Percentiles rank a stretch among this genome's conserved stretches.
Conservation (phyloP, 805 yeast genomes). For the Sugiyamaella americana region DNA sequence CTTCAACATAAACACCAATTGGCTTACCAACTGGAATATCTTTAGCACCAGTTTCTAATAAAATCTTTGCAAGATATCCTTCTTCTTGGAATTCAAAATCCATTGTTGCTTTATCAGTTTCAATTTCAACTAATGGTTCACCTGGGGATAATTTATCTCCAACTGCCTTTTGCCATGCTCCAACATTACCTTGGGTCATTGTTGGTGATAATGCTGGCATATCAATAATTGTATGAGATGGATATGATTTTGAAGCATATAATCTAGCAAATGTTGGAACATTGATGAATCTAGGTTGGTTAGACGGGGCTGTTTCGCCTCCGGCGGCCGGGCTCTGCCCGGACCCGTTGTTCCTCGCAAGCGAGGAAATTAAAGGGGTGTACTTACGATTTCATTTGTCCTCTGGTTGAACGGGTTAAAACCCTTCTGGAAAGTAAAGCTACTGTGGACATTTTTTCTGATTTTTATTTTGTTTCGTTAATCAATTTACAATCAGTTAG, state of each 20-base stretch:
- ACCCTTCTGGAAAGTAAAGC: slow-evolving; percentile 15
- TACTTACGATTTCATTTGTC: neutral
- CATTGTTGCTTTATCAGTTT: slow-evolving; percentile 97
- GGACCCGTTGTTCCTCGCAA: too few relatives aligned
- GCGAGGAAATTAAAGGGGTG: neutral
- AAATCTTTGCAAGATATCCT: slow-evolving; percentile 81
- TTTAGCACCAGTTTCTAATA: slow-evolving; percentile 77
- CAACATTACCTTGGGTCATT: slow-evolving; percentile 93
- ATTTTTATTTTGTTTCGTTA: too few relatives aligned
- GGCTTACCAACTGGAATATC: slow-evolving; percentile 94
- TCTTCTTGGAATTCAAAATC: slow-evolving; percentile 98
- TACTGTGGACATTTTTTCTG: slow-evolving; percentile 14
- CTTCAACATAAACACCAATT: slow-evolving; percentile 93
- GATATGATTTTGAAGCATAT: slow-evolving; percentile 47
- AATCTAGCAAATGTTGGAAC: slow-evolving; percentile 27
- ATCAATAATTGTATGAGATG: slow-evolving; percentile 79
- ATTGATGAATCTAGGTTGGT: slow-evolving; percentile 2
- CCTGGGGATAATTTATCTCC: slow-evolving; percentile 91
- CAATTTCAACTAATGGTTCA: slow-evolving; percentile 92
- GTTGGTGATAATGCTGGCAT: slow-evolving; percentile 99
- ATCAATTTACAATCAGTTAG: neutral
- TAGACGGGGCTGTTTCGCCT: too few relatives aligned
- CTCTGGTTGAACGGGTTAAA: slow-evolving; percentile 6
- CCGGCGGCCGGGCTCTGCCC: too few relatives aligned
- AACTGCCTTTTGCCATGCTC: slow-evolving; percentile 80